Base-by-base conservation (phyloP, 495 filamentous ascomycete genomes). In the Polyplosphaeria fusca region DNA sequence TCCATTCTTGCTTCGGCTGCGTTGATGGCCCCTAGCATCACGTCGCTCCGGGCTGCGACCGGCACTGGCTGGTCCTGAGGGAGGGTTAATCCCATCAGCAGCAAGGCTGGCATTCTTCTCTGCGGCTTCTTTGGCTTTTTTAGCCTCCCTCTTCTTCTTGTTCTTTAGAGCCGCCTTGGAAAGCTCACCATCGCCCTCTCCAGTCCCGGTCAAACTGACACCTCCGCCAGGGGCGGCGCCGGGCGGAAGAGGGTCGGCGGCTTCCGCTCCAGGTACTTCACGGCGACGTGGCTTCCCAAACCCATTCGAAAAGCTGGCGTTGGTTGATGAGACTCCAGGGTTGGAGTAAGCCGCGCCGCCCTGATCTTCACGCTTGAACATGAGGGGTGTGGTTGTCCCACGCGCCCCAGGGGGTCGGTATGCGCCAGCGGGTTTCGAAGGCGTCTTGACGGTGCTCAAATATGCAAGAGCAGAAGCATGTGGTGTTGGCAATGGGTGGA, bases 111-210 rank as follows among this genome's bases (percentile, higher is more conserved):
- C 63, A 4, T 71, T 70, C 59, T 81, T 84, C 19, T 77, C 77
- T 12, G 79, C 87, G 4, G 79, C 80, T 24, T 91, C 88, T 70
- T 91, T 93, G 24, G 83, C 82, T 72, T 96, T 97, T 79, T 94
- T 96, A 49, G 90, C 91, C 68, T 95, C 90, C 30, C 92, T 81
- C 81, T 98, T 98, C 81, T 96, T 97, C 83, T 96, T 96, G 76
- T 97, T 98, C 77, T 96, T 95, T 47, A 91, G 73, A 0, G 91
- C 93, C 14, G 90, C 79, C 72, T 91, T 96, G 58, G 87, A 91
- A 38, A 94, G 71, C 58, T 77, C 85, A 18, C 70, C 87, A 45
- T 86, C 79, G 20, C 79, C 82, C 26, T 85, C 83, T 35, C 74
- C 79, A 2, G 75, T 76, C 22, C 74, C 76, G 16, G 74, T 67